Evolutionary conservation across 2,329 filamentous ascomycete species (phyloP), one percentile per base, ranked within the genome.

Genomic region (Diaporthe vexans): DNA sequence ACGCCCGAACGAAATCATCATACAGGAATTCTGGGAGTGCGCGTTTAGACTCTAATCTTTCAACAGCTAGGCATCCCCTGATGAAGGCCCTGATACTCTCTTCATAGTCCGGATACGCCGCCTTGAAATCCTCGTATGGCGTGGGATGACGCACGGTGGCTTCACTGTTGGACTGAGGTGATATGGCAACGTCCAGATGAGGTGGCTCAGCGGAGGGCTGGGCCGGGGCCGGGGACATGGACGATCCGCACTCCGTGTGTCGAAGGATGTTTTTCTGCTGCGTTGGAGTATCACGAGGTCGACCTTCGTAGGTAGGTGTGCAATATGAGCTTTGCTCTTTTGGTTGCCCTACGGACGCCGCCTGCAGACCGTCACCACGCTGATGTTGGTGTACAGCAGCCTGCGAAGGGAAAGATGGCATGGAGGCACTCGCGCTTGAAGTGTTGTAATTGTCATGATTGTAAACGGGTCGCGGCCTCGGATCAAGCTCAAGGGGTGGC

Each of bases 1-100:
- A 81, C 29, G 80, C 81, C 58, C 82, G 78, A 51, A 83, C 81
- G 54, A 83, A 83, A 56, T 83, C 82, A 35, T 83, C 82, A 67
- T 82, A 83, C 13, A 82, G 74, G n/a, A 76, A 65, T 74, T 81
- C 57, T 78, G 79, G 58, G 76, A 81, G 73, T 79, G 77, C 69
- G 37, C 71, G 68, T 54, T 76, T 77, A 46, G 75, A 77, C 48
- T 79, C 70, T 48, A 81, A 76, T 15, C 74, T 71, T 63, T 80
- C 75, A n/a, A 83, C 79, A 57, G 79, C 81, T 57, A 80, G 76
- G 58, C 81, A 82, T 9, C 81, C 79, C 4, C 63, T 79, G 21
- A 83, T 75, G 46, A 83, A 83, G 46, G 81, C 78, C 10, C 67
- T 68, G 24, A 80, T 69, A 29, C 75, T 80, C 46, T 81, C 81